Base-by-base conservation (phyloP, 768 basidiomycete genomes). In the Grammothele lineata region DNA sequence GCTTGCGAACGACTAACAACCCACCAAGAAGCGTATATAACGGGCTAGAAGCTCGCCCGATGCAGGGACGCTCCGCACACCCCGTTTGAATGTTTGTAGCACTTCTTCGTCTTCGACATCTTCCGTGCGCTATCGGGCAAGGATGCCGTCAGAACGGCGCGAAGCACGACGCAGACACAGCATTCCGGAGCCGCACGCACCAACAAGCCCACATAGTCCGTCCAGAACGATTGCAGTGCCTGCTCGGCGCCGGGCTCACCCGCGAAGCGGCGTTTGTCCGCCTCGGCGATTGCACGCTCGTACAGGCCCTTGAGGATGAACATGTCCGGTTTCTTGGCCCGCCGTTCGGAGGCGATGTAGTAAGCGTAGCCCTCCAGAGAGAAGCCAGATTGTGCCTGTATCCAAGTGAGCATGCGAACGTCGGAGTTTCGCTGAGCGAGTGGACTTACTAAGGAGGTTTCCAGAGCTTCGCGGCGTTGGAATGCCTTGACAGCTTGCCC, bases 11-110 rank as follows among this genome's bases (percentile, higher is more conserved):
- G n/a, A n/a, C n/a, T n/a, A n/a, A n/a, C n/a, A n/a, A n/a, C 76
- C 52, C 45, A 87, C 90, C 65, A 87, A 57, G 53, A 77, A 76
- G 32, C 86, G 80, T 11, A 92, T 80, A 61, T 87, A 88, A 34
- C 81, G 73, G 5, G 87, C 82, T 84, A 86, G 88, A 14, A 89
- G 68, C 57, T 87, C 85, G 17, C 90, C 90, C 26, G 77, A 87
- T 15, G 72, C 76, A 33, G 90, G 88, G 0, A 83, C 80, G 58
- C 89, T 90, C 47, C 86, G 75, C 9, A 78, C 61, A 10, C 87
- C 88, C 34, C 88, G 71, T 48, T 65, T 68, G 23, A 78, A 70
- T 14, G 71, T 61, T n/a, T 57, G 55, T 24, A 69, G 50, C 54
- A 83, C 72, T 9, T 61, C 61, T 1, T 70, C 71, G 25, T 66